Evolutionary conservation across 306 rosid genomes (phyloP), one percentile per base, ranked within the genome.

Genomic region (Canavalia ensiformis): DNA sequence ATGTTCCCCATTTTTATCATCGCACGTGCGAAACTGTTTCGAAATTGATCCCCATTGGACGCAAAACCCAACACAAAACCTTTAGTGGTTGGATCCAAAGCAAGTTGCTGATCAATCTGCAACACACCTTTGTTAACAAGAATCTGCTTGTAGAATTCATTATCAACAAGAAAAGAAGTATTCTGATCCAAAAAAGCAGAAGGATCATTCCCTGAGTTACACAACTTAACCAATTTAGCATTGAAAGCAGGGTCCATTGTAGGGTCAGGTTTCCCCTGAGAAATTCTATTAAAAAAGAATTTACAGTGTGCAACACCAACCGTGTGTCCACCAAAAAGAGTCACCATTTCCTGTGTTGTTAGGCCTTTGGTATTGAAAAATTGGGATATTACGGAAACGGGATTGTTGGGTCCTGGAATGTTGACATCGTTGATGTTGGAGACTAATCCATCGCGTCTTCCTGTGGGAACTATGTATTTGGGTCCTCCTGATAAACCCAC

Each of bases 291-390:
- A 0, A 1, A 0, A 29, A 91, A 91, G 69, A 81, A 85, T 25
- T 4, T 0, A 34, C 88, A 89, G 30, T 83, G 87, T 0, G 86
- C 87, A 31, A 89, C 80, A 46, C 92, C 86, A 50, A 91, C 85
- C 0, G 89, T 89, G 58, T 88, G 95, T 6, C 89, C 91, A 0
- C 95, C 95, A 12, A 89, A 82, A 66, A 90, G 90, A 31, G 86
- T 79, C 29, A 87, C 92, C 92, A 87, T 89, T 56, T 87, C 90
- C 6, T 86, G 76, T 5, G 63, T 50, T 7, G 89, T 82, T 1
- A 91, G 8, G 8, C 88, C 83, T 28, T 84, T 89, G 1, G 0
- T 4, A 0, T 52, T 42, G 47, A 91, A 89, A 4, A 76, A 2
- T 28, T 45, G 60, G 2, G 55, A 2, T 1, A 66, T 67, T 1